Evolutionary conservation across 371 early-diverging fungal species (phyloP).

Genomic region (Mucor indicus): DNA sequence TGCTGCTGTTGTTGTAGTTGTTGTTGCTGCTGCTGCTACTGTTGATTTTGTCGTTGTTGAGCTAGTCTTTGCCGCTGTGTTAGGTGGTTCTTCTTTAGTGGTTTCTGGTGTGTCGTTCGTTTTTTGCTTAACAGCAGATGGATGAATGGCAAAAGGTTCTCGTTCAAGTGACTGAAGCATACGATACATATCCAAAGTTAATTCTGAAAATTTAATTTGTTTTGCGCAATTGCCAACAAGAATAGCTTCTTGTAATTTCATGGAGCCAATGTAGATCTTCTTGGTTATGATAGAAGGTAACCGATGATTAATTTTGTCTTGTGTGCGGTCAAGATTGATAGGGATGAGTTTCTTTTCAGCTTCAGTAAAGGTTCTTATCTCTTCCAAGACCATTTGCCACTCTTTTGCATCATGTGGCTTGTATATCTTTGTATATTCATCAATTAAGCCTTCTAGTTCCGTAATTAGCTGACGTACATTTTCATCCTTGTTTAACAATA

Average conservation of each 20-base stretch:
- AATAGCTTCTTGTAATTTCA: conserved; percentile 88
- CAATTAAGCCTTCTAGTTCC: conserved; percentile 78
- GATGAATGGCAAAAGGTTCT: conserved; percentile 16
- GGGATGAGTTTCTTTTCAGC: conserved; percentile 87
- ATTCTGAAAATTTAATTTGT: conserved; percentile 93
- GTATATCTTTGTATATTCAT: conserved; percentile 82
- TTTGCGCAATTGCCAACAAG: conserved; percentile 89
- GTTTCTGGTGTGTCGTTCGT: background rate
- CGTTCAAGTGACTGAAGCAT: conserved; percentile 85
- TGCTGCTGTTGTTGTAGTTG: background rate
- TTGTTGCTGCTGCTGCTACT: background rate
- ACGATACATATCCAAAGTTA: conserved; percentile 94
- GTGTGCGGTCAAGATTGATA: conserved; percentile 52
- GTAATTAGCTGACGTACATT: conserved; percentile 75
- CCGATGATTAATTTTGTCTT: conserved; percentile 63
- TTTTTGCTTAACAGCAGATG: conserved; percentile 3
- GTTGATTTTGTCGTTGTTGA: no score
- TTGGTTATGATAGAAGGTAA: conserved; percentile 58
- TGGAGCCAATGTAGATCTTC: conserved; percentile 21
- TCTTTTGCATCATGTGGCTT: conserved; percentile 89
- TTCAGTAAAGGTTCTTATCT: conserved; percentile 87
- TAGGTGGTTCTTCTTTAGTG: no score
- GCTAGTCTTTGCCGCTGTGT: no score
- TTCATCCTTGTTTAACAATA: conserved; percentile 81
- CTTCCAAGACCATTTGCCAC: conserved; percentile 90